phyloP scores from a whole-genome alignment of 345 rosid species.

The Hibiscus trionum region DNA sequence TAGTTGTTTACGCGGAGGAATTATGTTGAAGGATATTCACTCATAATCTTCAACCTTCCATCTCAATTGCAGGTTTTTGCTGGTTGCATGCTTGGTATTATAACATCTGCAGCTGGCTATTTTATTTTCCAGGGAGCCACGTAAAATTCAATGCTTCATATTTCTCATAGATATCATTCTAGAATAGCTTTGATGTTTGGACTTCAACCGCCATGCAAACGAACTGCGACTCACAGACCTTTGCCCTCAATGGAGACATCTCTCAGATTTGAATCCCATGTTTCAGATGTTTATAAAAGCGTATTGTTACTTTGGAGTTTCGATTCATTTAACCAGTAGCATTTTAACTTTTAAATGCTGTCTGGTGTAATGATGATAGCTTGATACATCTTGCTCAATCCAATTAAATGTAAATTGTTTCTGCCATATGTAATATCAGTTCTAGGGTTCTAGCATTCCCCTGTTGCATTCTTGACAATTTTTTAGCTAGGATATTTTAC shows the following conservation, averaged over 20 bases:
- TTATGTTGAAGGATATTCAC: neutral
- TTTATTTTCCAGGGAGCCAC: constrained; percentile 28
- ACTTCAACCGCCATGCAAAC: neutral
- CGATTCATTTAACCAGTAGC: constrained; percentile 5
- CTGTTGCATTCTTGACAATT: neutral
- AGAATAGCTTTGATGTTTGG: neutral
- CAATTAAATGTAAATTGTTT: neutral
- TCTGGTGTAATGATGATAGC: constrained; percentile 7
- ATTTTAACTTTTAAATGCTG: constrained; percentile 2
- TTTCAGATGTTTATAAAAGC: neutral
- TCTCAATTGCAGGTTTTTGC: constrained; percentile 52
- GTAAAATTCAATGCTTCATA: constrained; percentile 18
- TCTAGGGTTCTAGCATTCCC: neutral
- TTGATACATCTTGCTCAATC: neutral
- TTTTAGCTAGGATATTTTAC: neutral
- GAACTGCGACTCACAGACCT: neutral
- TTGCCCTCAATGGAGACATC: neutral
- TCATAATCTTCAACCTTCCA: neutral
- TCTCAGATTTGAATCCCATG: constrained; percentile 6
- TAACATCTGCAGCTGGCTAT: constrained; percentile 51
- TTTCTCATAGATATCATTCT: neutral
- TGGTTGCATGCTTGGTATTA: constrained; percentile 70
- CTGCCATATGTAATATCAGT: neutral
- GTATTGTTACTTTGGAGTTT: neutral
- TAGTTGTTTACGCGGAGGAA: neutral